phyloP scores from a whole-genome alignment of 2,329 filamentous ascomycete species.

The Xylaria multiplex region DNA sequence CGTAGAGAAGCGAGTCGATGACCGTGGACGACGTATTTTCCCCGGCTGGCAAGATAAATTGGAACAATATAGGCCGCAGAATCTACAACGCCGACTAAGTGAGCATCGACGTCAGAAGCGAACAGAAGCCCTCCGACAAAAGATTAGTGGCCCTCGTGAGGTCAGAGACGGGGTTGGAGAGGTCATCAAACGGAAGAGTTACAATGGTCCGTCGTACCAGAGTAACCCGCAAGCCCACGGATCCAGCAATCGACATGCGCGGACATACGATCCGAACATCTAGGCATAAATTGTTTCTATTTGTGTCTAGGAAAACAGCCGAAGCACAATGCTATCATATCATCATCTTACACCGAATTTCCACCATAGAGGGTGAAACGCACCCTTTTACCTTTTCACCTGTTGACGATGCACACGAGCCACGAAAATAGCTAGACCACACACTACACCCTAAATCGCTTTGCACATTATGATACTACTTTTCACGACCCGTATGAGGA shows the following conservation, averaged over 20 bases:
- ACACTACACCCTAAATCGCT: constrained; percentile 14
- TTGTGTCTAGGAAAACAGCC: neutral
- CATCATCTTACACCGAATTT: neutral
- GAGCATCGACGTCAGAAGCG: constrained; percentile 69
- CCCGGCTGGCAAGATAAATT: constrained; percentile 59
- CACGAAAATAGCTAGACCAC: constrained; percentile 33
- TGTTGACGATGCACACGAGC: constrained; percentile 38
- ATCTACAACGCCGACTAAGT: constrained; percentile 64
- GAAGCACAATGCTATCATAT: neutral
- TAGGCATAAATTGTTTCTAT: neutral
- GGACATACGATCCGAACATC: constrained; percentile 9
- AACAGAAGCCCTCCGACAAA: constrained; percentile 66
- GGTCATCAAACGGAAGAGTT: constrained; percentile 60
- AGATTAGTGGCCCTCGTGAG: constrained; percentile 68
- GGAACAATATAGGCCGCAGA: constrained; percentile 60
- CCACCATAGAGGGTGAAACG: neutral
- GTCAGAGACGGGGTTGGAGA: constrained; percentile 69
- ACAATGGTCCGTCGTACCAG: constrained; percentile 51
- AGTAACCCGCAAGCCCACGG: constrained; percentile 5
- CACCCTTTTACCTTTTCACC: constrained; percentile 9
- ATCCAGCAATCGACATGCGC: constrained; percentile 12
- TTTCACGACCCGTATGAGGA: constrained; percentile 21
- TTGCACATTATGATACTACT: constrained; percentile 15
- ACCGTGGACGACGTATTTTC: constrained; percentile 48
- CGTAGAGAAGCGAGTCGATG: constrained; percentile 48